These are phyloP conservation scores for Akanthomyces muscarius DNA, from an alignment of 2,329 filamentous ascomycete species.

Conservation along the genomic window DNA sequence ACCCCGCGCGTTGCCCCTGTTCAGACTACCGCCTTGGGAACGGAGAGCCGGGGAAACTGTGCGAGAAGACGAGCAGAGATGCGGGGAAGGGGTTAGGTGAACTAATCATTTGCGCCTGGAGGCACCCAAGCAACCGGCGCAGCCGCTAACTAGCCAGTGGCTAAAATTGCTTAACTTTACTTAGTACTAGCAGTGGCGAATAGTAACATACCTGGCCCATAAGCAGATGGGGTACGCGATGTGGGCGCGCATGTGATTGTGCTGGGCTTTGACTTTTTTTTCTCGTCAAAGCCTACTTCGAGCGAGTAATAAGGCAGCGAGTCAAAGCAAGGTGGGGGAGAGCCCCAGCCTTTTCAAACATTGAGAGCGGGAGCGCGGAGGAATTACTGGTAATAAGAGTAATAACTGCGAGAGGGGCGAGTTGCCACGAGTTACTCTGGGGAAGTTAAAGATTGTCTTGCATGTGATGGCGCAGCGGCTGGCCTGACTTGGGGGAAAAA, in stretches of 20 bases:
- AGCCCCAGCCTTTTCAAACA: neutral
- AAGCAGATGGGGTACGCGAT: neutral
- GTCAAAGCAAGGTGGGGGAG: neutral
- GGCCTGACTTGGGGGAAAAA: too few relatives aligned
- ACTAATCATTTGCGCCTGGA: neutral
- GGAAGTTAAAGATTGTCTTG: too few relatives aligned
- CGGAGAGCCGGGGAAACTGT: slow-evolving; percentile 14
- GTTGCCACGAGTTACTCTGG: neutral
- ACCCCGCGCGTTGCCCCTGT: neutral
- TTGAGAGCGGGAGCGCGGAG: neutral
- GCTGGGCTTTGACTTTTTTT: neutral
- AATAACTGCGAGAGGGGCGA: neutral
- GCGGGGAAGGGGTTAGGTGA: slow-evolving; percentile 16
- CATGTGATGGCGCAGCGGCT: neutral
- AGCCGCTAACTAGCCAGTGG: neutral
- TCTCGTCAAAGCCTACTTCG: neutral
- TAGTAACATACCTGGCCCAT: neutral
- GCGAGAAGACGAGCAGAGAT: neutral
- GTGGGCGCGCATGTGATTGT: slow-evolving; percentile 12
- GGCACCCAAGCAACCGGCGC: neutral
- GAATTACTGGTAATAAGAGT: neutral
- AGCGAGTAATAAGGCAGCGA: neutral
- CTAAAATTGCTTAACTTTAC: neutral
- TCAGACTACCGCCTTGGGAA: slow-evolving; percentile 1
- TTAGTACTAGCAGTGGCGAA: neutral